A percentile compares a stretch with the other conserved stretches of the same genome.
Evolutionary conservation across 305 asterid genomes (phyloP).

Genomic region (Striga hermonthica): DNA sequence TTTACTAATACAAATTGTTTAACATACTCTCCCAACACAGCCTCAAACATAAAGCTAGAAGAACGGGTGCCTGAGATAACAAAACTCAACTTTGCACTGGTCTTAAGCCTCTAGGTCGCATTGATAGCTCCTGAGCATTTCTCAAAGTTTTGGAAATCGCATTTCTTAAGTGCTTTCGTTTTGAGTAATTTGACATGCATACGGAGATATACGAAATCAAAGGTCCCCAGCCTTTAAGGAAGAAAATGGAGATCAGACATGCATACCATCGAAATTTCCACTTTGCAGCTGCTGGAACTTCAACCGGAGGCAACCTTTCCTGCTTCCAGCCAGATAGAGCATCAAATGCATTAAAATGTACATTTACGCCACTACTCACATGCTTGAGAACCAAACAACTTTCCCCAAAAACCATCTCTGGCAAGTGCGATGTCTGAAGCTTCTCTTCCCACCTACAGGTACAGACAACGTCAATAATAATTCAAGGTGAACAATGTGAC

Average conservation of each 20-base stretch:
- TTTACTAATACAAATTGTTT: background rate
- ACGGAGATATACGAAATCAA: background rate
- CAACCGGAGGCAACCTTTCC: constrained; percentile 89
- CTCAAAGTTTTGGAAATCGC: background rate
- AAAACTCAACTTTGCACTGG: background rate
- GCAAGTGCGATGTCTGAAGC: constrained; percentile 80
- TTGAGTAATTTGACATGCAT: background rate
- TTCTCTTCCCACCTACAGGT: constrained; percentile 89
- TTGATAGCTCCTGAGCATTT: background rate
- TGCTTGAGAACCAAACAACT: constrained; percentile 73
- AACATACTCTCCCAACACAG: background rate
- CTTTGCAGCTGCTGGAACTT: constrained; percentile 93
- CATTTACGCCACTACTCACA: constrained; percentile 54
- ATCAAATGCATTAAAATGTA: constrained; percentile 84
- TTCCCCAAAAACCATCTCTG: constrained; percentile 97
- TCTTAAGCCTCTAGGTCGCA: background rate
- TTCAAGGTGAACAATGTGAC: constrained; percentile 18
- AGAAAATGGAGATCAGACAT: constrained; percentile 20
- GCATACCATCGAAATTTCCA: constrained; percentile 86
- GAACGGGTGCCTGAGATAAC: background rate
- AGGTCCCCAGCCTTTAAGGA: constrained; percentile 7
- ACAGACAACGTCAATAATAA: constrained; percentile 18
- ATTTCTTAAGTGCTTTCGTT: background rate
- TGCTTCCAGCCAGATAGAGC: constrained; percentile 91
- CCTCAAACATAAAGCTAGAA: background rate